Conservation (phyloP, 2,329 filamentous ascomycete genomes). For the Colletotrichum truncatum region DNA sequence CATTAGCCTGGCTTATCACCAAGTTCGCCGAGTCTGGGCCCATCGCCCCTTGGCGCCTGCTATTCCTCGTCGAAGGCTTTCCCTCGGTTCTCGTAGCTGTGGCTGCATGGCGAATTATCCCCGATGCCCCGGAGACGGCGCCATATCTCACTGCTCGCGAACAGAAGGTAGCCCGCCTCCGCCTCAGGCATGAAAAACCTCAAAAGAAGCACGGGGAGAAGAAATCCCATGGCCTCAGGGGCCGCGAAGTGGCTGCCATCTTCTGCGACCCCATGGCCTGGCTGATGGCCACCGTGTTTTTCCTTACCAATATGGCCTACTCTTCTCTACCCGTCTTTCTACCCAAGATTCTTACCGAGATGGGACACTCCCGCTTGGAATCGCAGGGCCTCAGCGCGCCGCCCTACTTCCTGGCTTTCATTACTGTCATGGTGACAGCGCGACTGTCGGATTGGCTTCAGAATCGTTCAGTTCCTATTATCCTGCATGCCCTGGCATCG, state of each 20-base stretch:
- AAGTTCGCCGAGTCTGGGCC: slow-evolving; percentile 71
- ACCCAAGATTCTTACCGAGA: slow-evolving; percentile 79
- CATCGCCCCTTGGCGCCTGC: slow-evolving; percentile 84
- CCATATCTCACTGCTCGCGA: slow-evolving; percentile 70
- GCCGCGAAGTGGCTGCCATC: slow-evolving; percentile 65
- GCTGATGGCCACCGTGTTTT: slow-evolving; percentile 84
- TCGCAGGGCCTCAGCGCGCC: slow-evolving; percentile 84
- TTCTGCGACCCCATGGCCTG: slow-evolving; percentile 76
- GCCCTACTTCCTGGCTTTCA: slow-evolving; percentile 81
- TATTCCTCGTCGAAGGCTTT: slow-evolving; percentile 87
- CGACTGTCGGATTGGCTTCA: slow-evolving; percentile 74
- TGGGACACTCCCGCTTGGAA: slow-evolving; percentile 75
- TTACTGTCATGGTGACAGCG: slow-evolving; percentile 76
- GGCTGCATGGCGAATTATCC: slow-evolving; percentile 78
- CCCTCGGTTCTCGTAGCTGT: slow-evolving; percentile 81
- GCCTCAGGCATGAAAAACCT: slow-evolving; percentile 65
- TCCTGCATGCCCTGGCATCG: slow-evolving; percentile 75
- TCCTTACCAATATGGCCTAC: slow-evolving; percentile 89
- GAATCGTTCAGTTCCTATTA: slow-evolving; percentile 72
- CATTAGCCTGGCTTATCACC: slow-evolving; percentile 81
- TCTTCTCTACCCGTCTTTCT: slow-evolving; percentile 88
- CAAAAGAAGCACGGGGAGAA: slow-evolving; percentile 31
- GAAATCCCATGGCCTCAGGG: slow-evolving; percentile 53
- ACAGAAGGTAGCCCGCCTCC: slow-evolving; percentile 74
- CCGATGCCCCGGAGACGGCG: slow-evolving; percentile 77